Percentiles rank a stretch among this genome's conserved stretches.
These are phyloP conservation scores for Gypsophila paniculata DNA, from an alignment of 179 eudicot genomes.

Conservation along the genomic window DNA sequence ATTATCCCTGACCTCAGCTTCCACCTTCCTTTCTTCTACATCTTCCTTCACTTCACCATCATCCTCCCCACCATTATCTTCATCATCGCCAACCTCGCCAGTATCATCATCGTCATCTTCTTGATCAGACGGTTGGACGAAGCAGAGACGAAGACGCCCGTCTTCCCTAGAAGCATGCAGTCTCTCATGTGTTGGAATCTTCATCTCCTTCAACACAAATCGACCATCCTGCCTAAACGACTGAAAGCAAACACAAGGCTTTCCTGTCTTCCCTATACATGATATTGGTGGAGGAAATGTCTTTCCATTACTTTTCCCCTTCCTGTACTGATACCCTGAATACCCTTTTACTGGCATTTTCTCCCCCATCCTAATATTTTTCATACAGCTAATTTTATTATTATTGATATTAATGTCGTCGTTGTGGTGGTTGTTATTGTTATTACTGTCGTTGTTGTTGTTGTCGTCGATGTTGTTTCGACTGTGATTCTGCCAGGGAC, in stretches of 20 bases:
- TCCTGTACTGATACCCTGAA: slow-evolving; percentile 30
- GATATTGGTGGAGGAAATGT: slow-evolving; percentile 75
- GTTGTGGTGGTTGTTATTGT: neutral
- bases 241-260: slow-evolving; percentile 58
- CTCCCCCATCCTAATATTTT: slow-evolving; percentile 5
- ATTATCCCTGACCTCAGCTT: slow-evolving; percentile 1
- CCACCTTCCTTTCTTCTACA: neutral
- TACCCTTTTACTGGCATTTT: slow-evolving; percentile 20
- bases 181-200: slow-evolving; percentile 55
- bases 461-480: neutral
- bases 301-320: slow-evolving; percentile 29
- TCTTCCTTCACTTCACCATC: slow-evolving; percentile 13
- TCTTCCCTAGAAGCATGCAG: slow-evolving; percentile 71
- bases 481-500: slow-evolving; percentile 13
- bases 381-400: neutral
- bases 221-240: slow-evolving; percentile 69
- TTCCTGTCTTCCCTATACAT: slow-evolving; percentile 64
- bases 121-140: slow-evolving; percentile 47
- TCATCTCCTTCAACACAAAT: slow-evolving; percentile 64
- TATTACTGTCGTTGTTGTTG: neutral
- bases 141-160: slow-evolving; percentile 64
- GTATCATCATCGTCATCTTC: slow-evolving; percentile 31
- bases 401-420: neutral
- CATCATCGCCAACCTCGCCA: slow-evolving; percentile 5
- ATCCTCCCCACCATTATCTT: slow-evolving; percentile 13